Evolutionary conservation across 1,284 basidiomycete genomes (phyloP).

Genomic region (Caloboletus inedulis): DNA sequence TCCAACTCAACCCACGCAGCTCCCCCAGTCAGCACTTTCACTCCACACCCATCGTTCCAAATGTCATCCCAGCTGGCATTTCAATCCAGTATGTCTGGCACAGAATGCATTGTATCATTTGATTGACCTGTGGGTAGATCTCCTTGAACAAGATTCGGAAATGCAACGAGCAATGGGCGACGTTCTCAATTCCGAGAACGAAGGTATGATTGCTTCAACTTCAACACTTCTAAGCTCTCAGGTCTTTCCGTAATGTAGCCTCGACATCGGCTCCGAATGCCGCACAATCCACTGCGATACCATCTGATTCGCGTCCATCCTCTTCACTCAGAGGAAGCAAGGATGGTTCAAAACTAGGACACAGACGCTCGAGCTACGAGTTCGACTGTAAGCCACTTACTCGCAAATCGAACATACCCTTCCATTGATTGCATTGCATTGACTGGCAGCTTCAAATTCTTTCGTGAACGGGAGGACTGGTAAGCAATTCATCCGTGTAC

Average conservation of each 20-base stretch:
- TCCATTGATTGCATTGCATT: slow-evolving; percentile 6
- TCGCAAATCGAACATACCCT: background rate
- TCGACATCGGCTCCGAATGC: slow-evolving; percentile 11
- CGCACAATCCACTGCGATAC: slow-evolving; percentile 4
- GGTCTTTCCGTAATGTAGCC: slow-evolving; percentile 9
- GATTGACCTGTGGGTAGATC: slow-evolving; percentile 43
- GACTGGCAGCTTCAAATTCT: slow-evolving; percentile 20
- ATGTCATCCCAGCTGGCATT: slow-evolving; percentile 53
- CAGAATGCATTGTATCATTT: slow-evolving; percentile 1
- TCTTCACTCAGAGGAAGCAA: slow-evolving; percentile 11
- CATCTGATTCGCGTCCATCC: slow-evolving; percentile 14
- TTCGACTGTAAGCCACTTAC: slow-evolving; percentile 17
- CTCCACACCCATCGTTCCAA: slow-evolving; percentile 55
- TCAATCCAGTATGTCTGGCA: slow-evolving; percentile 53
- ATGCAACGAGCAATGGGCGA: slow-evolving; percentile 67
- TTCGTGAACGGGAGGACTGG: slow-evolving; percentile 12
- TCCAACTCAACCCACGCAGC: slow-evolving; percentile 5
- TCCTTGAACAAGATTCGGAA: slow-evolving; percentile 68
- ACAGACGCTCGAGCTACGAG: slow-evolving; percentile 15
- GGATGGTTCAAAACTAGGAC: slow-evolving; percentile 4
- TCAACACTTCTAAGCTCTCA: background rate
- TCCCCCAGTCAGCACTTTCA: slow-evolving; percentile 43
- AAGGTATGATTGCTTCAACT: slow-evolving; percentile 21
- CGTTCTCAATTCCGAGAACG: slow-evolving; percentile 43
- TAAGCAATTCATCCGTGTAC: slow-evolving; percentile 9